phyloP scores from a whole-genome alignment of 1,284 basidiomycete genomes.

The Violaceomyces palustris region DNA sequence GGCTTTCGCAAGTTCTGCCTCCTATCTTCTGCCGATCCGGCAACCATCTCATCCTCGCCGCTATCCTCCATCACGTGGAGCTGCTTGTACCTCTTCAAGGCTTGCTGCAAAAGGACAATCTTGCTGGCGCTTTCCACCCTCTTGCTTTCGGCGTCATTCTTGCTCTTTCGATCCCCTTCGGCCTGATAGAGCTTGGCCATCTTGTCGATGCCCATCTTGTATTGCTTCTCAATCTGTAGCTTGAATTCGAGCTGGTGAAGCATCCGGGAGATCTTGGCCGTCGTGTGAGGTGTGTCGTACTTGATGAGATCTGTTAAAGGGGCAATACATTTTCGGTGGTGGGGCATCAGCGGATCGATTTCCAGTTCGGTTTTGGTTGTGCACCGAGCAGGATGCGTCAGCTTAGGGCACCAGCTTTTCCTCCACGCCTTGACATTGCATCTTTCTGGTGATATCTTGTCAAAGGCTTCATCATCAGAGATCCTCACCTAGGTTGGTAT shows the following conservation, averaged over 20 bases:
- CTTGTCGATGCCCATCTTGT: slow-evolving; percentile 97
- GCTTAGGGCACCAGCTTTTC: too few relatives aligned
- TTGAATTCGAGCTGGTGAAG: slow-evolving; percentile 99
- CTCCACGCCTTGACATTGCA: too few relatives aligned
- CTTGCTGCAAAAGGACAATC: slow-evolving; percentile 84
- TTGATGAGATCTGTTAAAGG: slow-evolving; percentile 72
- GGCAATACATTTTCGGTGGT: background rate
- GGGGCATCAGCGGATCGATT: too few relatives aligned
- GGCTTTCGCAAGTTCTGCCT: slow-evolving; percentile 89
- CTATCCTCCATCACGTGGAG: slow-evolving; percentile 82
- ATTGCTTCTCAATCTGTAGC: slow-evolving; percentile 95
- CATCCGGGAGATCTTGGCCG: slow-evolving; percentile 95
- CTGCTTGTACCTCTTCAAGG: slow-evolving; percentile 93
- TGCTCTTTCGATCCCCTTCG: slow-evolving; percentile 76
- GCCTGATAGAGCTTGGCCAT: slow-evolving; percentile 86
- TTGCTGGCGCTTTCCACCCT: slow-evolving; percentile 91
- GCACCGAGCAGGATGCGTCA: too few relatives aligned
- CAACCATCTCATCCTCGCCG: slow-evolving; percentile 63
- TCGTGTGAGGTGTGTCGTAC: slow-evolving; percentile 92
- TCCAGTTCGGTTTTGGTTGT: too few relatives aligned
- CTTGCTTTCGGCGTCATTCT: slow-evolving; percentile 80
- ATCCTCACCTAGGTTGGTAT: slow-evolving; percentile 36
- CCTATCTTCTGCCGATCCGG: slow-evolving; percentile 61
- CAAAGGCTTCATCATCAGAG: background rate
- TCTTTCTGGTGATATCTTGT: too few relatives aligned